These are phyloP conservation scores for Fusarium armeniacum DNA, from an alignment of 2,329 filamentous ascomycete species.

Conservation along the genomic window DNA sequence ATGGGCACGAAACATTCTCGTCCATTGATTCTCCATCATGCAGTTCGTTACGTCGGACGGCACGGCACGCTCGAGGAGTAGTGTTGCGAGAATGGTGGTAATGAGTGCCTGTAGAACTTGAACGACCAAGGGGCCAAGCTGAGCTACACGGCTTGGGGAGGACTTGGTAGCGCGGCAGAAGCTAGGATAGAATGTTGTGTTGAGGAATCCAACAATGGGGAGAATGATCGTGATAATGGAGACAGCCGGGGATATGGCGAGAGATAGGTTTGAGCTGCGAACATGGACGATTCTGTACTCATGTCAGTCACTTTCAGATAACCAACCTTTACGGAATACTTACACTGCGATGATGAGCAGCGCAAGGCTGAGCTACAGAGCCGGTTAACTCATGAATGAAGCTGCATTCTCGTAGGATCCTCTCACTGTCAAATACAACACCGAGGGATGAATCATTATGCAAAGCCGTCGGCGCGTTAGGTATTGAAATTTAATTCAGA, in stretches of 20 bases:
- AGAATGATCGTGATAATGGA: constrained; percentile 58
- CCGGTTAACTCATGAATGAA: background rate
- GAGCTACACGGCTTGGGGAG: constrained; percentile 39
- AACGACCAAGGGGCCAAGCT: constrained; percentile 53
- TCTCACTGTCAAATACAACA: constrained; percentile 53
- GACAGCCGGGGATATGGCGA: constrained; percentile 56
- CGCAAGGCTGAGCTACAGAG: constrained; percentile 47
- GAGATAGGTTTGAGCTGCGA: constrained; percentile 56
- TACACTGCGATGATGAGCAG: constrained; percentile 54
- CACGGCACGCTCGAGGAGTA: constrained; percentile 56
- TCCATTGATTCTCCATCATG: constrained; percentile 70
- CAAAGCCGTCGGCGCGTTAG: too few species aligned
- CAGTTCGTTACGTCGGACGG: constrained; percentile 61
- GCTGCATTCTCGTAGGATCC: background rate
- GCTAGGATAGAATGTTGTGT: constrained; percentile 55
- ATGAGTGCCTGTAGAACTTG: constrained; percentile 61
- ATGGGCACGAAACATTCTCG: constrained; percentile 64
- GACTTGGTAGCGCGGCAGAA: constrained; percentile 49
- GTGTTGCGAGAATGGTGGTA: constrained; percentile 60
- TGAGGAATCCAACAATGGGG: constrained; percentile 57
- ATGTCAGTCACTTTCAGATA: constrained; percentile 5
- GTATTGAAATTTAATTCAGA: too few species aligned
- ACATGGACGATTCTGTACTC: constrained; percentile 57
- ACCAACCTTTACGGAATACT: background rate
- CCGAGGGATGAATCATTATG: constrained; percentile 50